These are phyloP conservation scores for Endocalyx cinctus DNA, from an alignment of 2,329 filamentous ascomycete genomes.

Conservation along the genomic window DNA sequence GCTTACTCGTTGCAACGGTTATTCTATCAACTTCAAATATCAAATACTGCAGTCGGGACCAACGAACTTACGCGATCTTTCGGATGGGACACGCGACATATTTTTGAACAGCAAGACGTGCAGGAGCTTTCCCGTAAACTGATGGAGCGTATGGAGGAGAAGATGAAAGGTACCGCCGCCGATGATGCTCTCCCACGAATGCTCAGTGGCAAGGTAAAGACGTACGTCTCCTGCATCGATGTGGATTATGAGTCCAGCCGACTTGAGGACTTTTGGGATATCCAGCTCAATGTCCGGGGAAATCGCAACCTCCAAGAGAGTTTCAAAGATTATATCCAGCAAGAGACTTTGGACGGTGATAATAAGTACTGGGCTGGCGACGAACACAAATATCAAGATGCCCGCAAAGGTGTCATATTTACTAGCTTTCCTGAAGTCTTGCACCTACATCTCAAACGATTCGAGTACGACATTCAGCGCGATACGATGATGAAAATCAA, in stretches of 20 bases:
- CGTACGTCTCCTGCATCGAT: constrained; percentile 97
- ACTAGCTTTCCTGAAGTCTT: constrained; percentile 90
- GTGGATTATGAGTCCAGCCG: constrained; percentile 96
- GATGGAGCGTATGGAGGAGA: constrained; percentile 95
- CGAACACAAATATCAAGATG: constrained; percentile 88
- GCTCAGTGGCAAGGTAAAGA: constrained; percentile 98
- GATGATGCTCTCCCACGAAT: constrained; percentile 85
- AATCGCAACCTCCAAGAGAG: constrained; percentile 92
- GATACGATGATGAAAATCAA: constrained; percentile 99
- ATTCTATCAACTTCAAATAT: constrained; percentile 93
- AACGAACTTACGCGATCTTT: constrained; percentile 94
- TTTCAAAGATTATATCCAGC: constrained; percentile 93
- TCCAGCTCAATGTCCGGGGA: constrained; percentile 92
- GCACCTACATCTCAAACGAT: constrained; percentile 92
- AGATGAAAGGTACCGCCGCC: constrained; percentile 93
- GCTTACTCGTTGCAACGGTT: constrained; percentile 90
- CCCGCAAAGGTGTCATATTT: constrained; percentile 97
- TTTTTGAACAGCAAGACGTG: constrained; percentile 98
- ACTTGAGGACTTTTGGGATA: constrained; percentile 97
- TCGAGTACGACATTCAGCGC: constrained; percentile 93
- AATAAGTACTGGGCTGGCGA: constrained; percentile 96
- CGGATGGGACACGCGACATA: constrained; percentile 95
- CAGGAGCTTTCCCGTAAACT: constrained; percentile 94
- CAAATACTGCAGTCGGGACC: constrained; percentile 76
- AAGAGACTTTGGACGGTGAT: constrained; percentile 94